Evolutionary conservation across 805 yeast genomes (phyloP).

Genomic region (Hanseniaspora pseudoguilliermondii): DNA sequence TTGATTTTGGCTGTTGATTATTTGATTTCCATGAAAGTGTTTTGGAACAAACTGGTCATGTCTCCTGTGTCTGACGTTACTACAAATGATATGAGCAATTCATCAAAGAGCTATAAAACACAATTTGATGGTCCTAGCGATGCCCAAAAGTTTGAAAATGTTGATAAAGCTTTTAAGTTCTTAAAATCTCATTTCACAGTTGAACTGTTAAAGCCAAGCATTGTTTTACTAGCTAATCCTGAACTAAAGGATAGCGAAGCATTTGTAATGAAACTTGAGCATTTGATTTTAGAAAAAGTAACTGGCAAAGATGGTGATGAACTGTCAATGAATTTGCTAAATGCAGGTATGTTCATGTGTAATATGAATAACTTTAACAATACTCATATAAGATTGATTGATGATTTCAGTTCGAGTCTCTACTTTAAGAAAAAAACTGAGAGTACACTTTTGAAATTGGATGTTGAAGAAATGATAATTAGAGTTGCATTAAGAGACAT

Average conservation of each 20-base stretch:
- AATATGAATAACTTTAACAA: conserved; percentile 57
- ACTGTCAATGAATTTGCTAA: conserved; percentile 52
- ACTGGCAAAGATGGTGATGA: conserved; percentile 56
- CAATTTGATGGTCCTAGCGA: not conserved
- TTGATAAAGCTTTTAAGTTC: conserved; percentile 8
- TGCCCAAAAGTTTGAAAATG: not conserved
- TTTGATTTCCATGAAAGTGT: conserved; percentile 57
- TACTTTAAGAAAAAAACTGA: conserved; percentile 63
- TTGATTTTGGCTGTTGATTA: conserved; percentile 72
- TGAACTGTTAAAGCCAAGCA: conserved; percentile 63
- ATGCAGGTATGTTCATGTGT: conserved; percentile 76
- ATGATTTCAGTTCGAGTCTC: conserved; percentile 73
- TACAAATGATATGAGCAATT: not conserved
- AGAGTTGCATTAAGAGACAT: conserved; percentile 82
- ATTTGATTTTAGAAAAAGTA: conserved; percentile 41
- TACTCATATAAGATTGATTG: conserved; percentile 58
- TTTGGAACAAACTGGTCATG: conserved; percentile 35
- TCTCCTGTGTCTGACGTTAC: not conserved
- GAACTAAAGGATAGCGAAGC: conserved; percentile 63
- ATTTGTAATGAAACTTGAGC: conserved; percentile 60
- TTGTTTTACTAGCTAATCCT: conserved; percentile 72
- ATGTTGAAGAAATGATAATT: conserved; percentile 68
- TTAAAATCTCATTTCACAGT: conserved; percentile 37
- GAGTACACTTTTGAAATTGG: conserved; percentile 48
- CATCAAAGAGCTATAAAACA: not conserved